Percentiles rank a stretch among this genome's conserved stretches.
phyloP scores from a whole-genome alignment of 345 rosid species.

The Eucalyptus guilfoylei region DNA sequence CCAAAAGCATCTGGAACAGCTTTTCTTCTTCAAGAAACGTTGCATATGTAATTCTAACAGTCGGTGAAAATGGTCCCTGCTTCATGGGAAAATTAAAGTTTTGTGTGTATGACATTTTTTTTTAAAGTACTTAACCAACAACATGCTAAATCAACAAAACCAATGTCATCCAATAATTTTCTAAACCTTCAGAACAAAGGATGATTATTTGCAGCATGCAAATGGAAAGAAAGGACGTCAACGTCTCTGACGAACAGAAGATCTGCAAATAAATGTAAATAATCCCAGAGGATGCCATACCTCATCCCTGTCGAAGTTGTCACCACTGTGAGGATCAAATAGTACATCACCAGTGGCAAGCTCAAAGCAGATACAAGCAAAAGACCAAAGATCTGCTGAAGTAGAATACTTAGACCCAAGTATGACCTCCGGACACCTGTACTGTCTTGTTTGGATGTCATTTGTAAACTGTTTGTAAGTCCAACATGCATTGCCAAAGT shows the following conservation, averaged over 20 bases:
- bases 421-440: conserved; percentile 68
- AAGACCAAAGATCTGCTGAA: conserved; percentile 73
- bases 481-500: conserved; percentile 81
- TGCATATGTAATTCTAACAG: not conserved
- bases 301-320: conserved; percentile 73
- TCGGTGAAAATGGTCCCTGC: not conserved
- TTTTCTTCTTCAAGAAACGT: not conserved
- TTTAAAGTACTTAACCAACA: not conserved
- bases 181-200: not conserved
- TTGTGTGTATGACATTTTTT: not conserved
- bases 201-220: not conserved
- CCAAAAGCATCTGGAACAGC: not conserved
- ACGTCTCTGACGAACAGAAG: not conserved
- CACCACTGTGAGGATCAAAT: conserved; percentile 67
- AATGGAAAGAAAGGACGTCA: not conserved
- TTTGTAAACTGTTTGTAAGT: conserved; percentile 67
- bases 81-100: not conserved
- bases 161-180: not conserved
- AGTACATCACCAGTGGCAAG: conserved; percentile 72
- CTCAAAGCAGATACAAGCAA: conserved; percentile 77
- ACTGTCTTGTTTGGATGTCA: conserved; percentile 71
- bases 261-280: not conserved
- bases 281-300: conserved; percentile 11
- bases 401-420: conserved; percentile 76
- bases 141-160: not conserved